These are phyloP conservation scores for Achlya hypogyna DNA, from an alignment of 352 stramenopile species.

Conservation along the genomic window DNA sequence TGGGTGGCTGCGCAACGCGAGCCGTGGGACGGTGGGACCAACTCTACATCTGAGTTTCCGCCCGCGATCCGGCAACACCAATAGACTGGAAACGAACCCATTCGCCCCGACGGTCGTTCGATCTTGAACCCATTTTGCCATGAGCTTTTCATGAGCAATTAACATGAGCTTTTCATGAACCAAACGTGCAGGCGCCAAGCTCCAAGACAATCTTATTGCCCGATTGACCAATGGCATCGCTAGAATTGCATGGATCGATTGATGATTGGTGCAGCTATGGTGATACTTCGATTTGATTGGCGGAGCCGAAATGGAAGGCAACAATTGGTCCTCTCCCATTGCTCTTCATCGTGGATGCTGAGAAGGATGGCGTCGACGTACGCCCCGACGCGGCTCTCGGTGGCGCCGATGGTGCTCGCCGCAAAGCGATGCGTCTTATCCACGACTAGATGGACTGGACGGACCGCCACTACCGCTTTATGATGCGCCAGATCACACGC, in stretches of 20 bases:
- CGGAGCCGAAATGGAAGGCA: background rate
- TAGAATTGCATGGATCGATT: background rate
- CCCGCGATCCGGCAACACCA: too few relatives aligned
- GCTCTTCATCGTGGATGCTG: background rate
- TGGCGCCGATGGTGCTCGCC: constrained; percentile 56
- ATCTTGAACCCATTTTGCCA: too few relatives aligned
- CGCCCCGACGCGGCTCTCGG: constrained; percentile 37
- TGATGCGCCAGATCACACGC: constrained; percentile 91
- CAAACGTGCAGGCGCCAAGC: too few relatives aligned
- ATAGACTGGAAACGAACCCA: too few relatives aligned
- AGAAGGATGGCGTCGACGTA: background rate
- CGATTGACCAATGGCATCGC: too few relatives aligned
- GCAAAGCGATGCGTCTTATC: constrained; percentile 3
- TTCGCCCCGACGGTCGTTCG: too few relatives aligned
- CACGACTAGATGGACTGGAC: constrained; percentile 95
- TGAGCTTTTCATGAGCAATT: too few relatives aligned
- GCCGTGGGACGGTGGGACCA: background rate
- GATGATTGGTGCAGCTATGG: background rate
- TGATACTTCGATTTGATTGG: background rate
- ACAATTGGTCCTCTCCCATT: constrained; percentile 5
- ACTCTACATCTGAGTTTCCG: too few relatives aligned
- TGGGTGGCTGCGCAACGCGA: background rate
- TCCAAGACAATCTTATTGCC: too few relatives aligned
- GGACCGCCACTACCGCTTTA: constrained; percentile 90
- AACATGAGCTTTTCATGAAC: too few relatives aligned